Evolutionary conservation across 2,329 filamentous ascomycete species (phyloP).

Genomic region (Stachybotrys chlorohalonatus): DNA sequence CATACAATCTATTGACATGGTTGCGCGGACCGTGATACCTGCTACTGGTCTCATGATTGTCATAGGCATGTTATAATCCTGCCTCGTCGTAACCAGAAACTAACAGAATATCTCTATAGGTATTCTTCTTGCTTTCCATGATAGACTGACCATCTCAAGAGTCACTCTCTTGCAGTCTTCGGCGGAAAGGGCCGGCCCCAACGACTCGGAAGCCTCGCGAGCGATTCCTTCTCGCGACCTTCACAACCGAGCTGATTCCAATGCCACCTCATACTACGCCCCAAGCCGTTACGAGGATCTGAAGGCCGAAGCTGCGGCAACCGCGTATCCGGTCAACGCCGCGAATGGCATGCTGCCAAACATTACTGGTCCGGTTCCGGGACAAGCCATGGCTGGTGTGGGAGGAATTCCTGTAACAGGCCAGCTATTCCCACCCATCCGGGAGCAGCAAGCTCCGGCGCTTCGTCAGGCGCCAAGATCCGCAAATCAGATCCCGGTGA

Average conservation of each 20-base stretch:
- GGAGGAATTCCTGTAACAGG: constrained; percentile 30
- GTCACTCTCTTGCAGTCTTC: neutral
- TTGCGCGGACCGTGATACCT: constrained; percentile 40
- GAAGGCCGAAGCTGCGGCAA: constrained; percentile 30
- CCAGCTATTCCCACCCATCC: constrained; percentile 32
- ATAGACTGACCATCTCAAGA: constrained; percentile 3
- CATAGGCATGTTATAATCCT: constrained; percentile 27
- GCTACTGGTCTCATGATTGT: constrained; percentile 39
- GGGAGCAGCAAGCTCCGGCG: constrained; percentile 13
- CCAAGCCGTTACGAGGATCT: constrained; percentile 40
- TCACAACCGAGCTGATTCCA: constrained; percentile 16
- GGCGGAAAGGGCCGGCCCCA: neutral
- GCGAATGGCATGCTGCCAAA: constrained; percentile 21
- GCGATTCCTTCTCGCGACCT: constrained; percentile 7
- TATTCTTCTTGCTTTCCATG: constrained; percentile 26
- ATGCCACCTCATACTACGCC: constrained; percentile 33
- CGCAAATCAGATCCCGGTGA: constrained; percentile 6
- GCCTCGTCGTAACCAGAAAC: no score
- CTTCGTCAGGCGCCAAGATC: constrained; percentile 1
- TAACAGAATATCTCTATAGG: constrained; percentile 8
- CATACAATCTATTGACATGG: constrained; percentile 28
- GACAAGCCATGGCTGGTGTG: constrained; percentile 23
- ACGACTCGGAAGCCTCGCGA: constrained; percentile 1
- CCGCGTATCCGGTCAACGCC: constrained; percentile 5
- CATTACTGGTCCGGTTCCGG: constrained; percentile 27